phyloP scores from a whole-genome alignment of 306 rosid species.

The Cucurbita pepo region DNA sequence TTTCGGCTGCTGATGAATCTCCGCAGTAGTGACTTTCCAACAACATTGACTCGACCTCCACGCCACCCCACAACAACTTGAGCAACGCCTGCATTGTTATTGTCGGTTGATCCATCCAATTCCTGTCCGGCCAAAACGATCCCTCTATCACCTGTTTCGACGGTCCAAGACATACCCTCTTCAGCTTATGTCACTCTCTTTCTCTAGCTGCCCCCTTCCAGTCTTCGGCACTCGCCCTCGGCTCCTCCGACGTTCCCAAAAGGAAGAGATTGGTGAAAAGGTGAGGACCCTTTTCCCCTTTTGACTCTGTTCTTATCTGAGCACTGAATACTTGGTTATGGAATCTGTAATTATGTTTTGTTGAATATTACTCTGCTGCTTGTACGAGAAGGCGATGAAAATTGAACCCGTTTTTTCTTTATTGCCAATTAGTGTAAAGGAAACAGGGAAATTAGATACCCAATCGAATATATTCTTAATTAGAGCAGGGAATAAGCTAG shows the following conservation, averaged over 20 bases:
- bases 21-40: too few species aligned
- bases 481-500: not conserved
- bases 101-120: not conserved
- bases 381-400: not conserved
- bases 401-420: not conserved
- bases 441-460: not conserved
- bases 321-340: not conserved
- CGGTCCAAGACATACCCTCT: not conserved
- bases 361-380: not conserved
- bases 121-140: not conserved
- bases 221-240: not conserved
- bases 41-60: too few species aligned
- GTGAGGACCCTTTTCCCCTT: not conserved
- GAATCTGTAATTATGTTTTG: not conserved
- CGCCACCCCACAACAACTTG: not conserved
- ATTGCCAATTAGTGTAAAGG: not conserved
- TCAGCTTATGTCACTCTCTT: not conserved
- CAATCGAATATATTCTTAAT: not conserved
- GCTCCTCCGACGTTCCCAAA: not conserved
- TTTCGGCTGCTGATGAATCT: too few species aligned
- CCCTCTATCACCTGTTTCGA: not conserved
- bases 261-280: not conserved
- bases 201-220: not conserved
- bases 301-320: not conserved
- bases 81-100: not conserved